phyloP scores from a whole-genome alignment of 768 basidiomycete genomes.

The Asterophora parasitica region DNA sequence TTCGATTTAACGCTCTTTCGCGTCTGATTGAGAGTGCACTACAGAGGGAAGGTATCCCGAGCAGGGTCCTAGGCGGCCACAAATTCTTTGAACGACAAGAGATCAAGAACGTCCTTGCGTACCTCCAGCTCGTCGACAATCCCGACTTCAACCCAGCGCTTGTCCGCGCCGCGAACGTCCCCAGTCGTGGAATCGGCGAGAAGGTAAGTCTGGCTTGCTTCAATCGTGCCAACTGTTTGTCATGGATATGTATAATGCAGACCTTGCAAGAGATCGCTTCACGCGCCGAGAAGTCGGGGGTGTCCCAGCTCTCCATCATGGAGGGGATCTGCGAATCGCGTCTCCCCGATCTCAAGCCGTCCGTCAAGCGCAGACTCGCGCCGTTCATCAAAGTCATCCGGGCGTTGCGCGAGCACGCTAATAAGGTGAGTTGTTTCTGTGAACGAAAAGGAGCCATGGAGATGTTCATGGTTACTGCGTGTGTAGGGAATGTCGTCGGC shows the following conservation, averaged over 20 bases:
- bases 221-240: no score
- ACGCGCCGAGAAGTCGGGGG: slow-evolving; percentile 45
- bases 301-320: slow-evolving; percentile 52
- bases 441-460: neutral
- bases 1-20: slow-evolving; percentile 79
- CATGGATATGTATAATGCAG: slow-evolving; percentile 28
- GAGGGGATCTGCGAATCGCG: slow-evolving; percentile 61
- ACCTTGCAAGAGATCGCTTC: slow-evolving; percentile 54
- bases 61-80: slow-evolving; percentile 70
- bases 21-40: slow-evolving; percentile 70
- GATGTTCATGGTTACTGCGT: neutral
- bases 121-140: slow-evolving; percentile 81
- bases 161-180: slow-evolving; percentile 64
- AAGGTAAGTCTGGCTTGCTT: slow-evolving; percentile 43
- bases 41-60: slow-evolving; percentile 76
- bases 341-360: slow-evolving; percentile 60
- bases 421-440: slow-evolving; percentile 36
- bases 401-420: slow-evolving; percentile 46
- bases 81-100: slow-evolving; percentile 86
- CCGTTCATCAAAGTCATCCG: slow-evolving; percentile 56
- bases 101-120: slow-evolving; percentile 80
- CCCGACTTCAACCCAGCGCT: slow-evolving; percentile 66
- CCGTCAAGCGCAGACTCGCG: slow-evolving; percentile 58
- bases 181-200: slow-evolving; percentile 68
- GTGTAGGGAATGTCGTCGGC: slow-evolving; percentile 55